Base-by-base conservation (phyloP, 306 rosid genomes). In the Echinosophora koreensis region DNA sequence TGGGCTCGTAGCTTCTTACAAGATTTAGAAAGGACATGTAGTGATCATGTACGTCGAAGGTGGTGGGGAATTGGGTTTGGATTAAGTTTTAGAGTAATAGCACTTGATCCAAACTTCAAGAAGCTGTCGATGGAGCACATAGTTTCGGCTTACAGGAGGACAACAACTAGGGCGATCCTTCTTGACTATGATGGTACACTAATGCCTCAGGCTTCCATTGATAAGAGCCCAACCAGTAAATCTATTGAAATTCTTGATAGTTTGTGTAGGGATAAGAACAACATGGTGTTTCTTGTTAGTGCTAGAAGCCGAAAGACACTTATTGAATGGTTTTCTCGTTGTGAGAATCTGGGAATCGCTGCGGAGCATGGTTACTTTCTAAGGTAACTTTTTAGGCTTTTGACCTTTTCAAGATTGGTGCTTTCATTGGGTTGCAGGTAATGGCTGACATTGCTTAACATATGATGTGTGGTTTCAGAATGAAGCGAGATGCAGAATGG, bases 41-140 rank as follows among this genome's bases (percentile, higher is more conserved):
- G 85, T 44, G 98, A 91, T 38, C 98, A 93, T 66, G 84, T 77
- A 52, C 86, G 87, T 32, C 81, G 86, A 72, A 85, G 97, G 83
- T 89, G 93, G 81, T 93, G 95, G 93, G 98, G 95, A 28, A 91
- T 91, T 32, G 98, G 98, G 51, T 93, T 91, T 51, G 98, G 98
- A 30, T 84, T 93, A 62, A 85, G 98, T 74, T 93, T 93, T 65
- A 80, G 92, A 87, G 97, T 93, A 57, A 91, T 93, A 44, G 98
- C 98, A 51, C 89, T 93, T 44, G 97, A 88, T 85, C 90, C 90
- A 5, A 91, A 87, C 88, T 91, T 93, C 84, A 84, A 74, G 86
- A 93, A 91, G 88, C 91, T 93, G 37, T 84, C 88, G 2, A 75
- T 93, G 90, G 98, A 93, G 74, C 89, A 91, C 66, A 88, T 93